These are phyloP conservation scores for Hymenoscyphus occultus DNA, from an alignment of 2,329 filamentous ascomycete genomes.

Conservation along the genomic window DNA sequence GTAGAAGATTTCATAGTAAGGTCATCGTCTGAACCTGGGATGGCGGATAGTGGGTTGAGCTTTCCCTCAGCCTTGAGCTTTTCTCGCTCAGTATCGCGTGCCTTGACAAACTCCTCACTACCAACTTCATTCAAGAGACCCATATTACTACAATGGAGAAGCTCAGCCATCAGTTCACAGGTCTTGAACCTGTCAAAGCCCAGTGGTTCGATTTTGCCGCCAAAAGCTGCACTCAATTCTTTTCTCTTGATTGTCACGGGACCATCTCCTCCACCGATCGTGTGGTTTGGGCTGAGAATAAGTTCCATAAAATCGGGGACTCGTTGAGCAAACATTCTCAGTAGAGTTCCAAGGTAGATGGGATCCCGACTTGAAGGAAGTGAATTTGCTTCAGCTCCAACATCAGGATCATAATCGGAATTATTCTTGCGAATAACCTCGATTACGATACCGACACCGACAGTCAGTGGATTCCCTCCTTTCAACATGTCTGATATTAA, in stretches of 20 bases:
- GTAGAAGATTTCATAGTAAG: conserved; percentile 57
- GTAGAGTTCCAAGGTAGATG: conserved; percentile 88
- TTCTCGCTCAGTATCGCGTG: conserved; percentile 78
- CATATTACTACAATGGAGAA: conserved; percentile 99
- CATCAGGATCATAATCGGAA: conserved; percentile 95
- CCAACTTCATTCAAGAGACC: conserved; percentile 87
- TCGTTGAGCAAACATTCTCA: conserved; percentile 84
- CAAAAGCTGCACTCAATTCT: conserved; percentile 82
- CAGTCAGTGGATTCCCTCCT: conserved; percentile 90
- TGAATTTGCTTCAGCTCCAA: conserved; percentile 74
- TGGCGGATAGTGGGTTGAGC: conserved; percentile 47
- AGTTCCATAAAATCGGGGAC: conserved; percentile 93
- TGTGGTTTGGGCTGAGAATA: conserved; percentile 70
- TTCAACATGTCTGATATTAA: conserved; percentile 90
- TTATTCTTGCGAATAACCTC: conserved; percentile 99
- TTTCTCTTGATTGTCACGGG: conserved; percentile 64
- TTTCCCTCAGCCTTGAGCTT: conserved; percentile 74
- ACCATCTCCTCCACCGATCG: conserved; percentile 53
- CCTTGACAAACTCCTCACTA: conserved; percentile 79
- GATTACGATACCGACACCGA: conserved; percentile 95
- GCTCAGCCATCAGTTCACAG: conserved; percentile 96
- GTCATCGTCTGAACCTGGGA: conserved; percentile 56
- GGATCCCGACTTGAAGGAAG: conserved; percentile 83
- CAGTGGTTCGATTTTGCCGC: conserved; percentile 84
- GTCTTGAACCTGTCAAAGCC: conserved; percentile 99